phyloP scores from a whole-genome alignment of 768 basidiomycete species.

The Chlorophyllum brunneum region DNA sequence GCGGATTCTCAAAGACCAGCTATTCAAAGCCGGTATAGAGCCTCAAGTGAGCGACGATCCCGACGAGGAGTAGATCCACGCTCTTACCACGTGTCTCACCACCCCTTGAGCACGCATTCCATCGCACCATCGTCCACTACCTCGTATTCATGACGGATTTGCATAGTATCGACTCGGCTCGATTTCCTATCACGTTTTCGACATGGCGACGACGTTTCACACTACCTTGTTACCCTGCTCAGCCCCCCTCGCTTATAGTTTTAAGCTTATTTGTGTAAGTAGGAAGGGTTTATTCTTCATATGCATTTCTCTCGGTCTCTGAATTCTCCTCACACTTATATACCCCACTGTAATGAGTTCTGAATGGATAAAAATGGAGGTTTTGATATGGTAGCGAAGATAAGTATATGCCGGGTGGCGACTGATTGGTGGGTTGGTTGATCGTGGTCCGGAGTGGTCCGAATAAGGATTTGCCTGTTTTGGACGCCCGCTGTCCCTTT shows the following conservation, averaged over 20 bases:
- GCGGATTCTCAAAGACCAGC: slow-evolving; percentile 41
- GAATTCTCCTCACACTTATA: not conserved
- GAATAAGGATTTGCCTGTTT: slow-evolving; percentile 21
- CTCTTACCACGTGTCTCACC: not conserved
- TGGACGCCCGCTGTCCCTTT: slow-evolving; percentile 17
- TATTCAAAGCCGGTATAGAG: slow-evolving; percentile 23
- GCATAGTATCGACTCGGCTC: too few relatives aligned
- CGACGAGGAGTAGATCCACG: slow-evolving; percentile 6
- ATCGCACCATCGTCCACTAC: not conserved
- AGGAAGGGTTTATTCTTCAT: slow-evolving; percentile 4
- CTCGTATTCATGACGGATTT: too few relatives aligned
- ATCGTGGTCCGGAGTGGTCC: slow-evolving; percentile 32
- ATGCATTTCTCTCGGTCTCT: not conserved
- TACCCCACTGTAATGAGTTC: slow-evolving; percentile 8
- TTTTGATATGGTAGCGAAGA: not conserved
- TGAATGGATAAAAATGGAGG: not conserved
- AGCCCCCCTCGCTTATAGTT: not conserved
- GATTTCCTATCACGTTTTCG: too few relatives aligned
- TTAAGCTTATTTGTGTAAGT: slow-evolving; percentile 11
- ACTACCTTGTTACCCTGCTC: not conserved
- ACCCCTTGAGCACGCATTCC: not conserved
- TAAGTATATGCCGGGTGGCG: not conserved
- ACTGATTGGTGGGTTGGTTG: slow-evolving; percentile 15
- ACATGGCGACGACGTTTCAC: too few relatives aligned
- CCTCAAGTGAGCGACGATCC: slow-evolving; percentile 7